Percentiles rank a stretch among this genome's conserved stretches.
Evolutionary conservation across 257 asterid genomes (phyloP).

Genomic region (Petrea volubilis): DNA sequence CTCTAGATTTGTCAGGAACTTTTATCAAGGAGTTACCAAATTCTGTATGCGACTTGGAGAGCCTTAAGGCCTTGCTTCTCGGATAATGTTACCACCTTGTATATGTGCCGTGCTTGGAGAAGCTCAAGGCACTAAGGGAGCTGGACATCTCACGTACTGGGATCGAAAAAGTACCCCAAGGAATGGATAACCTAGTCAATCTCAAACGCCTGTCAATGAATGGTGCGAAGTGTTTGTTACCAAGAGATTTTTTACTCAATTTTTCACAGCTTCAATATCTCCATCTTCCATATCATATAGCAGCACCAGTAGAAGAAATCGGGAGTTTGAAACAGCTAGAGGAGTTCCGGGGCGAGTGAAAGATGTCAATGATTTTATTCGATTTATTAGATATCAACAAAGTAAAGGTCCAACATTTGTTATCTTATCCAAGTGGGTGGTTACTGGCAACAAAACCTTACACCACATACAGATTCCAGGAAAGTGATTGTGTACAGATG

Average conservation of each 20-base stretch:
- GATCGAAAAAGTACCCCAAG: background rate
- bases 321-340: background rate
- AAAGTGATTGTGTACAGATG: background rate
- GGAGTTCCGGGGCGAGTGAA: background rate
- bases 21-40: background rate
- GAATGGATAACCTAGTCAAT: background rate
- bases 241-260: background rate
- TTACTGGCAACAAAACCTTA: background rate
- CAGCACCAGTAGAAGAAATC: background rate
- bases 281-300: background rate
- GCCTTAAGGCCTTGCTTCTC: background rate
- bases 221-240: background rate
- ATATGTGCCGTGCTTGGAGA: background rate
- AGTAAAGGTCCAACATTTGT: background rate
- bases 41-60: background rate
- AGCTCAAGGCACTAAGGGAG: background rate
- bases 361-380: background rate
- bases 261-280: background rate
- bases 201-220: background rate
- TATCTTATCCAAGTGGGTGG: background rate
- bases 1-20: background rate
- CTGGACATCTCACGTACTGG: background rate
- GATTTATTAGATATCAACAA: background rate
- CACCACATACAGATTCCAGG: background rate
- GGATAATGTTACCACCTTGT: background rate